Base-by-base conservation (phyloP, 2,329 filamentous ascomycete genomes). In the Cordyceps pruinosa region DNA sequence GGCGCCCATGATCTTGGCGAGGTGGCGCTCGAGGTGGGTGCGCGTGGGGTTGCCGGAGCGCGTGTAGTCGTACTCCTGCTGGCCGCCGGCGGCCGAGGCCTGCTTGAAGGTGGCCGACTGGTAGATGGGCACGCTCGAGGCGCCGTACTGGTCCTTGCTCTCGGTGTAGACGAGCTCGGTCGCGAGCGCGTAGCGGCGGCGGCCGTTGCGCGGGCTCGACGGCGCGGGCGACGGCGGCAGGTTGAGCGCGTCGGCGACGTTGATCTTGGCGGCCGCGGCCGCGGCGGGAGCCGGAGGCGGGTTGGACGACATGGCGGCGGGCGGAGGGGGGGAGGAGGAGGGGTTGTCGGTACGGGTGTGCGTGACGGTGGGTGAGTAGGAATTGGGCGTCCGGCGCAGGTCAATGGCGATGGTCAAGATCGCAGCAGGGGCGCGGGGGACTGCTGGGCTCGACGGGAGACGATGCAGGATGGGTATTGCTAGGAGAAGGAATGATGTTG, bases 21-120 rank as follows among this genome's bases (percentile, higher is more conserved):
- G 79, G 73, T 99, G 94, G 59, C 93, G 86, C 77, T 99, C 94
- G 61, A 99, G 84, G 69, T 99, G 94, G 34, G 93, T 96, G 63
- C 94, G 85, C 58, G 94, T 99, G 19, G 94, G 94, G 71, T 99
- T 99, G 57, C 94, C 94, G 35, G 92, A 97, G 60, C 95, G 89
- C 59, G 94, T 97, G 77, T 99, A 99, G 77, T 99, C 94, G 74
- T 97, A 99, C 73, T 97, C 92, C 68, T 83, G 78, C 64, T 84
- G 88, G 59, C 90, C 90, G 59, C 89, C 90, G 46, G 75, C 80
- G 61, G 88, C 87, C 19, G 88, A 90, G 23, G 83, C 83, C 74
- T 97, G 94, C 76, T 99, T 99, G 80, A 99, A 99, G 37, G 94
- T 99, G 49, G 94, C 95, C 49, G 90, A 96, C 81, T 96, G 94